Base-by-base conservation (phyloP, 768 basidiomycete species). In the Cystobasidium onofrii region DNA sequence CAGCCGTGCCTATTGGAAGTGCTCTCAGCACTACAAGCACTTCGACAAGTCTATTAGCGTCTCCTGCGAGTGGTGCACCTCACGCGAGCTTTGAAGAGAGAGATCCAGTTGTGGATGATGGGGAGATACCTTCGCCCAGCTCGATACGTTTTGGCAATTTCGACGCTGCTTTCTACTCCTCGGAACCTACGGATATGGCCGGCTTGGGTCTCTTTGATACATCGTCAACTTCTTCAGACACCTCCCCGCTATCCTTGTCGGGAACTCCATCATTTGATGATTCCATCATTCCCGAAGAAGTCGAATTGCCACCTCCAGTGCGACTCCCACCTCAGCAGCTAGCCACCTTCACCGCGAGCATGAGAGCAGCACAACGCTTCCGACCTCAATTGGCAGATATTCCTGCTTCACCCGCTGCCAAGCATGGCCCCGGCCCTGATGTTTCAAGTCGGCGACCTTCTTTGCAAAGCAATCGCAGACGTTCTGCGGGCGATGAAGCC, bases 91-190 rank as follows among this genome's bases (percentile, higher is more conserved):
- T 31, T 3, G 10, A 50, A 25, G 55, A 55, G 29, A 7, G 50
- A 60, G 69, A 60, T n/a, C 29, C 31, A 25, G 33, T n/a, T 15
- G 12, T 36, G 9, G 52, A 71, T n/a, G 34, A 23, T 25, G 54
- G 39, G 20, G 13, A 23, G 7, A 60, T 71, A 31, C 69, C 46
- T 13, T 33, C 65, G 17, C 41, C 46, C 2, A 50, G 65, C 29
- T 52, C 65, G 7, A 67, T 67, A 43, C 39, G 54, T 7, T 71
- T 71, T 31, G 69, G 69, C 50, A 71, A 55, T 44, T 71, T 71
- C 69, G 69, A 71, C 36, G 69, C 69, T 36, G 50, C 69, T 25
- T 60, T 71, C 41, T 71, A 71, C 55, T 55, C 50, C 3, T 71
- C 69, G 1, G 69, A 71, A 27, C 69, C 69, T 7, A 52, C 55